Conservation (phyloP, 2,329 filamentous ascomycete genomes). For the Xylariaceae sp. region DNA sequence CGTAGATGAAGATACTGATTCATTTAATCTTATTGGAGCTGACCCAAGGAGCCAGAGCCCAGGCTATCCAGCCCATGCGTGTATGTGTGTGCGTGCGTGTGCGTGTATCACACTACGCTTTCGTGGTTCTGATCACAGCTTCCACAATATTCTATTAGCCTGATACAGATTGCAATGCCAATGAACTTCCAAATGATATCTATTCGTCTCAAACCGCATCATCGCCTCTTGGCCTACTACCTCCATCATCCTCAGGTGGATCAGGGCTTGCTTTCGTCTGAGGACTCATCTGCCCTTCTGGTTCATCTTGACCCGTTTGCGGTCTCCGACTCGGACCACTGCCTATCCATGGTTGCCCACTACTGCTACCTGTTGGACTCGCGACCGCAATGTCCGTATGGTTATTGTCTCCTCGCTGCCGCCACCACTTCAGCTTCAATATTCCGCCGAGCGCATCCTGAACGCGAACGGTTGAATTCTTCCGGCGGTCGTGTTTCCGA, state of each 20-base stretch:
- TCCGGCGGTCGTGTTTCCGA: constrained; percentile 48
- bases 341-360: constrained; percentile 29
- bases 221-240: constrained; percentile 30
- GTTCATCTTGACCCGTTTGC: constrained; percentile 17
- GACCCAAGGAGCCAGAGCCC: no score
- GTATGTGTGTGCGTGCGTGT: no score
- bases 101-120: no score
- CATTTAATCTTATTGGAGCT: no score
- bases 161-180: no score
- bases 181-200: no score
- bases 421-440: constrained; percentile 64
- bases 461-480: constrained; percentile 43
- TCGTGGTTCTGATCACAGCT: no score
- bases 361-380: constrained; percentile 30
- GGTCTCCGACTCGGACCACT: constrained; percentile 7
- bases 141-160: no score
- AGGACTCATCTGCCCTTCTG: constrained; percentile 15
- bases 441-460: constrained; percentile 60
- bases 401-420: constrained; percentile 27
- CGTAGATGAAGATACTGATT: no score
- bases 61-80: no score
- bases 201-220: constrained; percentile 34
- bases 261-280: constrained; percentile 3
- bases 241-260: constrained; percentile 8
- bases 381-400: constrained; percentile 30